Base-by-base conservation (phyloP, 169 alveolate species). In the Eimeria falciformis region DNA sequence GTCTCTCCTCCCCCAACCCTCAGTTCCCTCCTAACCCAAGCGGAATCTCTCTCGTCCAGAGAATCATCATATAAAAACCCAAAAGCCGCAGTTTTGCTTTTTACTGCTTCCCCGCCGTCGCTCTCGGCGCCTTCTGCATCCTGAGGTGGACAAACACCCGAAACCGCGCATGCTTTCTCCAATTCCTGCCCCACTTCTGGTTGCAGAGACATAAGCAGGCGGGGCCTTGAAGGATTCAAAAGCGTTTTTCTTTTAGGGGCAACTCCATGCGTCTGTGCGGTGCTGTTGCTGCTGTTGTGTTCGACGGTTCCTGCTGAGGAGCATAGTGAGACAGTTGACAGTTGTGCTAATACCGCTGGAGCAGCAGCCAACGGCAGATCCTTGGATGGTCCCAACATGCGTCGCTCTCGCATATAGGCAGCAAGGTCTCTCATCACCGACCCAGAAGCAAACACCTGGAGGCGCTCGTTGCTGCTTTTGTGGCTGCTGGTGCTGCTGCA, bases 1-100 rank as follows among this genome's bases (percentile, higher is more conserved):
- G 93, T 50, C 27, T 25, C 56, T n/a, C 29, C 68, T 11, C 71
- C 88, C 21, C 93, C 93, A 21, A 46, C 78, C 14, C 93, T 3
- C 37, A 75, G 65, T 29, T 77, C 62, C 45, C 27, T 85, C 23
- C 14, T 6, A 5, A 85, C 84, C 81, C 84, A 85, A 17, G 14
- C 43, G 43, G 50, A 56, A 50, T 79, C 89, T 25, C 45, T 46
- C n/a, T 79, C 89, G 33, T 79, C 89, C 23, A 62, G 68, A 3
- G 89, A 79, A 23, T 40, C 18, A 43, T 79, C 89, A 33, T 79
- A 79, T 2, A 79, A 50, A 17, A 43, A 37, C 4, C 73, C 89
- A 7, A 40, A 37, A n/a, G 7, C 89, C 17, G 58, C 89, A 33
- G 45, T 12, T 79, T 79, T 62, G 18, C 25, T 27, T 73, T 53